A percentile compares a stretch with the other conserved stretches of the same genome.
phyloP scores from a whole-genome alignment of 805 yeast genomes.

The Barnettozyma pratensis region DNA sequence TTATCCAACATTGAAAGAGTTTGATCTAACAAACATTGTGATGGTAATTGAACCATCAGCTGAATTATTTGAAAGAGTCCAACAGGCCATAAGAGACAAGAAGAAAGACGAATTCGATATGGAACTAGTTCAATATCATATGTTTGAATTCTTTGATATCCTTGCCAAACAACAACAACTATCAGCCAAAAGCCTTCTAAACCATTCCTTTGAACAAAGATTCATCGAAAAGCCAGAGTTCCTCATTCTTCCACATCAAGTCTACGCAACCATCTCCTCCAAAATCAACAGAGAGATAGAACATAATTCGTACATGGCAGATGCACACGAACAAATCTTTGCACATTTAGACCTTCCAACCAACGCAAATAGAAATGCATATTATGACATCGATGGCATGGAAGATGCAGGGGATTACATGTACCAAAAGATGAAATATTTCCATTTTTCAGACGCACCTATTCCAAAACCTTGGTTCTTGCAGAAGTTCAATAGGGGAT shows the following conservation, averaged over 20 bases:
- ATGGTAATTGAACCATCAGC: conserved; percentile 54
- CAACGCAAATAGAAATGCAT: conserved; percentile 14
- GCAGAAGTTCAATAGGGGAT: conserved; percentile 6
- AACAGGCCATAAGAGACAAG: conserved; percentile 24
- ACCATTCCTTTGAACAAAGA: conserved; percentile 7
- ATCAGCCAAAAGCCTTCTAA: conserved; percentile 1
- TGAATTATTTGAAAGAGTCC: conserved; percentile 19
- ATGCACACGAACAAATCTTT: conserved; percentile 37
- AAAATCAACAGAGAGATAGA: conserved; percentile 34
- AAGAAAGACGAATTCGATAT: conserved; percentile 42
- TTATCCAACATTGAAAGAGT: conserved; percentile 25
- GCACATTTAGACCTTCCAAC: conserved; percentile 20
- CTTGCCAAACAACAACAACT: conserved; percentile 9
- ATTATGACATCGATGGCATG: conserved; percentile 14
- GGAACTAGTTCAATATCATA: conserved; percentile 43
- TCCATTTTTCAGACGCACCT: conserved; percentile 66
- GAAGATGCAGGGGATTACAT: conserved; percentile 14
- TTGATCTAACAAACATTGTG: conserved; percentile 38
- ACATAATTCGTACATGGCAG: conserved; percentile 39
- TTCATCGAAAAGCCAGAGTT: conserved; percentile 20
- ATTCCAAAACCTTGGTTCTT: conserved; percentile 60
- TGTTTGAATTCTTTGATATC: conserved; percentile 24
- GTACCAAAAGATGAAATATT: conserved; percentile 33
- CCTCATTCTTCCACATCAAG: conserved; percentile 44
- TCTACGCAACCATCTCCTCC: conserved; percentile 47